Percentiles rank a stretch among this genome's conserved stretches.
Conservation (phyloP, 2,329 filamentous ascomycete species). For the Trichophaea hybrida region DNA sequence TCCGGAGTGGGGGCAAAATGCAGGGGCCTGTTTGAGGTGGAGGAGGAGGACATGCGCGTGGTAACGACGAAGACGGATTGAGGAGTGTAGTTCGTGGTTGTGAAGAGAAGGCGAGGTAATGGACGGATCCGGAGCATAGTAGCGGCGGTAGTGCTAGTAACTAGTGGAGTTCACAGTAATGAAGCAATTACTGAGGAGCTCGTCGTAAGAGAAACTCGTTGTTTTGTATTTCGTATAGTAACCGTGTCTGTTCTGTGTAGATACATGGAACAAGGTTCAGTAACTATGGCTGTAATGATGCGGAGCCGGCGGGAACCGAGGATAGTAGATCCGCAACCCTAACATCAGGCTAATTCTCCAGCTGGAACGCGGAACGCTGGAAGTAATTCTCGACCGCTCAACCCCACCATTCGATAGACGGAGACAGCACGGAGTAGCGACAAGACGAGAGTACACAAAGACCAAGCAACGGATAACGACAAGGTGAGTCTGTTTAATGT, state of each 20-base stretch:
- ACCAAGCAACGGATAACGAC: too few relatives aligned
- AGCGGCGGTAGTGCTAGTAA: constrained; percentile 7
- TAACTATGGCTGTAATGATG: background rate
- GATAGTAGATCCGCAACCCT: background rate
- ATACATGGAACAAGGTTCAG: too few relatives aligned
- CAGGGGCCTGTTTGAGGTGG: constrained; percentile 11
- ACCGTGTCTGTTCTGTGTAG: background rate
- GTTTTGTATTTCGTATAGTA: background rate
- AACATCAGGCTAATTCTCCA: too few relatives aligned
- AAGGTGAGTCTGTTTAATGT: too few relatives aligned
- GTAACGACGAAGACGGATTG: constrained; percentile 6
- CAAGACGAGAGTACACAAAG: too few relatives aligned
- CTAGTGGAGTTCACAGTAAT: background rate
- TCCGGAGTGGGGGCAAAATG: constrained; percentile 20
- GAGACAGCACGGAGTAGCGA: too few relatives aligned
- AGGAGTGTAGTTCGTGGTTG: background rate
- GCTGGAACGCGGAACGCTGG: too few relatives aligned
- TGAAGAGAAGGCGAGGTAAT: constrained; percentile 13
- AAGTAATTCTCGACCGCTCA: too few relatives aligned
- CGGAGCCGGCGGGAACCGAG: background rate
- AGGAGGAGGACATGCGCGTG: constrained; percentile 11
- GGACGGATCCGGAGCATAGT: constrained; percentile 9
- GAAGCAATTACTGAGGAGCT: background rate
- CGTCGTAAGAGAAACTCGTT: background rate
- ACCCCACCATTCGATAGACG: too few relatives aligned